Conservation (phyloP, 768 basidiomycete genomes). For the Tulasnella sp. region DNA sequence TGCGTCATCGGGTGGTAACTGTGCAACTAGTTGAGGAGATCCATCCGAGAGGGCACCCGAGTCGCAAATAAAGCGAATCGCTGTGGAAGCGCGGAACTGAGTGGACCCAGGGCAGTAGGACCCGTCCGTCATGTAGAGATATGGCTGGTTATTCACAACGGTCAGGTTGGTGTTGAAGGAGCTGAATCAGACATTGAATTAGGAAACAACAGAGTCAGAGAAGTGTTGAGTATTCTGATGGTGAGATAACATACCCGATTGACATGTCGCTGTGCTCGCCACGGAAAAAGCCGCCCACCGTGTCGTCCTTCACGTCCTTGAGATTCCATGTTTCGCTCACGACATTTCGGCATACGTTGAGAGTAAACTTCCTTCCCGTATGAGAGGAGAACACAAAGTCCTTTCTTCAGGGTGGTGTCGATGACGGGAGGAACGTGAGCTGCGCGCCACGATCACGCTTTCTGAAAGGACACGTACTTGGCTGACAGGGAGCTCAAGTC, state of each 20-base stretch:
- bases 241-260: constrained; percentile 41
- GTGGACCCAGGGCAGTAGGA: constrained; percentile 45
- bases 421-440: background rate
- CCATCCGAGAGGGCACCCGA: constrained; percentile 45
- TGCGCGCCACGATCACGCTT: background rate
- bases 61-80: constrained; percentile 70
- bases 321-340: constrained; percentile 43
- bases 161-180: constrained; percentile 51
- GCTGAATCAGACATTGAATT: constrained; percentile 26
- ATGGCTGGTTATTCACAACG: constrained; percentile 39
- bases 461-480: background rate
- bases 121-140: constrained; percentile 48
- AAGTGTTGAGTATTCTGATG: background rate
- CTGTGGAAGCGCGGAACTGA: constrained; percentile 42
- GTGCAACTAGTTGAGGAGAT: constrained; percentile 44
- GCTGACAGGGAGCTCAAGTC: background rate
- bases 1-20: constrained; percentile 52
- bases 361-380: constrained; percentile 32
- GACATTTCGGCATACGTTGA: constrained; percentile 55
- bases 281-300: constrained; percentile 49
- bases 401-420: constrained; percentile 27
- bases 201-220: background rate
- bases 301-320: constrained; percentile 27
- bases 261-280: constrained; percentile 55
- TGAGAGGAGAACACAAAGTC: constrained; percentile 41